Conservation (phyloP, 148 eudicot genomes). For the Chenopodium quinoa region DNA sequence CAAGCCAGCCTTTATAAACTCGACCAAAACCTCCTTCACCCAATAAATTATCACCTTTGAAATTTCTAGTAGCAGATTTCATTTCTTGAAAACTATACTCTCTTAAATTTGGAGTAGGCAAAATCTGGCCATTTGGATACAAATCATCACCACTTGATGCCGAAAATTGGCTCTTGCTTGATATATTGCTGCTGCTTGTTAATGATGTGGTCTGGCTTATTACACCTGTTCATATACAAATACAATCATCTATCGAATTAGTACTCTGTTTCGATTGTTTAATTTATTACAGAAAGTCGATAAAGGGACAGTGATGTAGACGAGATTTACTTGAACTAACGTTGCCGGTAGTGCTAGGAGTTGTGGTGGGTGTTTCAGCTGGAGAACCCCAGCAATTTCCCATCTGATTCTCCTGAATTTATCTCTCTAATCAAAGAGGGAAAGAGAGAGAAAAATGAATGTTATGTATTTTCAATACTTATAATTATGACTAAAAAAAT, state of each 20-base stretch:
- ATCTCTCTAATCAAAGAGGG: not conserved
- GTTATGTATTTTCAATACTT: not conserved
- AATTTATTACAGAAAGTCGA: no score
- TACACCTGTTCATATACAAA: not conserved
- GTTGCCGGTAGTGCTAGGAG: conserved; percentile 39
- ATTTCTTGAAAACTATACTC: conserved; percentile 52
- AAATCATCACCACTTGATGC: conserved; percentile 37
- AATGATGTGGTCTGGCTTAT: not conserved
- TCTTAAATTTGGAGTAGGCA: conserved; percentile 49
- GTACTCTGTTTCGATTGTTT: no score
- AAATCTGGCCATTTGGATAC: conserved; percentile 42
- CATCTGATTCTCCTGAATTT: conserved; percentile 27
- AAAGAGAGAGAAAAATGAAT: not conserved
- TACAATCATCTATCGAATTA: not conserved
- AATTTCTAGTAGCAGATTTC: conserved; percentile 55
- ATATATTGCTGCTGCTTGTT: conserved; percentile 34
- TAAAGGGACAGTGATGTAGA: not conserved
- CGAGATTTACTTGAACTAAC: conserved; percentile 43
- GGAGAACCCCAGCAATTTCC: conserved; percentile 53
- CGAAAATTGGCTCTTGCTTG: conserved; percentile 55
- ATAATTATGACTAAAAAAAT: no score
- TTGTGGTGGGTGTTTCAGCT: conserved; percentile 20
- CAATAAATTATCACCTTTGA: conserved; percentile 50
- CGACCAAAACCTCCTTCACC: conserved; percentile 52
- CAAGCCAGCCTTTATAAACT: conserved; percentile 80